Evolutionary conservation across 164 flowering plant genomes (phyloP).

Genomic region (Paratinospora sagittata): DNA sequence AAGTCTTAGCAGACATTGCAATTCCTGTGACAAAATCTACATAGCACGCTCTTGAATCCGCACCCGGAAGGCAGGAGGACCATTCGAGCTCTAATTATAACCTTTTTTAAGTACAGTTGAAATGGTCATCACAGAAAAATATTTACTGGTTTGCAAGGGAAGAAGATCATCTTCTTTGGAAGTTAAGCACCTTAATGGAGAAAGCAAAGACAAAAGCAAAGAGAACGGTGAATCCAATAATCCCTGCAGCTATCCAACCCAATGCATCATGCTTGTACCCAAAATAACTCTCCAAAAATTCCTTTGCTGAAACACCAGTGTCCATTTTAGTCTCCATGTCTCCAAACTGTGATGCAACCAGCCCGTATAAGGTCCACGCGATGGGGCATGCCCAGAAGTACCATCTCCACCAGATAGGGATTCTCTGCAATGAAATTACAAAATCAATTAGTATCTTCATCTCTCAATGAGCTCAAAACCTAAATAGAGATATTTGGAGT

Average conservation of each 20-base stretch:
- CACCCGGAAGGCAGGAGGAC: background rate
- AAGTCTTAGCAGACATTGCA: no score
- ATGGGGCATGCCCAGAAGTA: constrained; percentile 46
- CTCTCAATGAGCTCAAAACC: background rate
- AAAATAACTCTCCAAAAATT: constrained; percentile 25
- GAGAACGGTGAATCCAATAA: constrained; percentile 28
- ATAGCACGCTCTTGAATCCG: no score
- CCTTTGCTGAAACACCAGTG: constrained; percentile 19
- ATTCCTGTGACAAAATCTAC: background rate
- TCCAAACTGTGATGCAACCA: constrained; percentile 44
- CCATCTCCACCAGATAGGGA: constrained; percentile 66
- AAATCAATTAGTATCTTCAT: background rate
- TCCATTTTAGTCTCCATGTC: constrained; percentile 23
- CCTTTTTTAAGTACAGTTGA: background rate
- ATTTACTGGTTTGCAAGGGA: background rate
- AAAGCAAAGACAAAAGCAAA: constrained; percentile 45
- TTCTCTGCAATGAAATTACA: constrained; percentile 33
- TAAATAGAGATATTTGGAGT: background rate
- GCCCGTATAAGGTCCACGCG: constrained; percentile 52
- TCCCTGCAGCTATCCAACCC: constrained; percentile 25
- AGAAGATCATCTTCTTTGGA: constrained; percentile 26
- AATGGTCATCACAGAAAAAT: background rate
- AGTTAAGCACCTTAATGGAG: constrained; percentile 25
- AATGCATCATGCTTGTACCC: constrained; percentile 36
- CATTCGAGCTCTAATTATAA: background rate